These are phyloP conservation scores for Lachnellula occidentalis DNA, from an alignment of 2,329 filamentous ascomycete genomes.

Conservation along the genomic window DNA sequence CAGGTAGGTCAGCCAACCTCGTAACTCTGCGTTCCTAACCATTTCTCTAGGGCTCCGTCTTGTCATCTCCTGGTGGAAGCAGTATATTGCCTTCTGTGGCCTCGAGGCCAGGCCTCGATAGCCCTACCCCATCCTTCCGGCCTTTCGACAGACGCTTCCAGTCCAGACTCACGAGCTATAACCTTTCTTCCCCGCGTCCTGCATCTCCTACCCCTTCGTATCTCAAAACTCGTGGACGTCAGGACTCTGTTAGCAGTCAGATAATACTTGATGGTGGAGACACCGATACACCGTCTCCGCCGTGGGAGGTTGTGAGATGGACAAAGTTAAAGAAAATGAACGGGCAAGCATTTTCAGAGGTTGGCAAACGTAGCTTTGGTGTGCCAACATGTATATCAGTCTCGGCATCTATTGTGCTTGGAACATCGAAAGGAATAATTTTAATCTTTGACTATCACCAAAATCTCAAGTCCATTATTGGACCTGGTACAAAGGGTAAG, in stretches of 20 bases:
- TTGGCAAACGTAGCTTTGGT: conserved; percentile 87
- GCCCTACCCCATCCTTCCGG: conserved; percentile 76
- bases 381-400: conserved; percentile 84
- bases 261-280: conserved; percentile 57
- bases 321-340: conserved; percentile 88
- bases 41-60: conserved; percentile 48
- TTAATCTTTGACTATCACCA: conserved; percentile 97
- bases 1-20: conserved; percentile 49
- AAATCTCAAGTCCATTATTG: conserved; percentile 88
- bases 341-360: conserved; percentile 84
- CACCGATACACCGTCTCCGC: conserved; percentile 66
- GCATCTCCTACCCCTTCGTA: conserved; percentile 62
- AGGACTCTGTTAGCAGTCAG: conserved; percentile 72
- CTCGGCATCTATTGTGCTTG: conserved; percentile 81
- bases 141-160: conserved; percentile 95
- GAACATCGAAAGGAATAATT: conserved; percentile 90
- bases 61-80: conserved; percentile 68
- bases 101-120: conserved; percentile 58
- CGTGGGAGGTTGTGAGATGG: conserved; percentile 98
- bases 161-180: conserved; percentile 64
- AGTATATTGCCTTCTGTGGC: conserved; percentile 65
- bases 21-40: conserved; percentile 5
- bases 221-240: conserved; percentile 69
- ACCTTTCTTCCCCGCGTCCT: conserved; percentile 57
- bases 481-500: conserved; percentile 82